Base-by-base conservation (phyloP, 2,329 filamentous ascomycete genomes). In the Pseudogymnoascus sp. region DNA sequence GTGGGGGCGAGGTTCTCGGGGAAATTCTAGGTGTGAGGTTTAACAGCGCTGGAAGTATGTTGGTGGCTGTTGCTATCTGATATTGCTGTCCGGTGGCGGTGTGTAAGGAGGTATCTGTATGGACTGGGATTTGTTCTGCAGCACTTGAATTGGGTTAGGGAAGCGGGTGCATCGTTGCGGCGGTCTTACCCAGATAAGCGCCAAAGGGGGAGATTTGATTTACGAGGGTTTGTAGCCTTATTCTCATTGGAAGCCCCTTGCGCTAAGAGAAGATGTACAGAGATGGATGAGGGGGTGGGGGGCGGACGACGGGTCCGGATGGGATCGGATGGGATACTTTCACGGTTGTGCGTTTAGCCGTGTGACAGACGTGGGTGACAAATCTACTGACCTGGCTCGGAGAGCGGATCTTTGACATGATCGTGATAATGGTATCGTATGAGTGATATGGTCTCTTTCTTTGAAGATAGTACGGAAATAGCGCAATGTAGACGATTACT, bases 301-400 rank as follows among this genome's bases (percentile, higher is more conserved):
- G 18, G 18, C 18, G 18, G 18, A 18, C 18, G 18, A 18, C 18
- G 18, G 18, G 18, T 18, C 2, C 18, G 1, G 18, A 18, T 18
- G 18, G 18, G 18, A 18, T 18, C 18, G 18, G 18, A 18, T 18
- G 18, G 18, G 18, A 33, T 12, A 18, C 28, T 54, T 54, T 25
- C 47, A 54, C 47, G 5, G 28, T n/a, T 54, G 8, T 54, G 28
- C 28, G 47, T 54, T 54, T 54, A 54, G 47, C 47, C 47, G 47
- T 54, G 28, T 35, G 47, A 54, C 47, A 54, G 9, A 14, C n/a
- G 18, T 20, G 16, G 33, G 47, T 54, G 47, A 54, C 47, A 54
- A 54, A 54, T 54, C 28, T 25, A 54, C 47, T 20, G 28, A 35
- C 16, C 47, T 54, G 47, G 47, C 47, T 33, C 9, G 11, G n/a